These are phyloP conservation scores for Bondarzewia mesenterica DNA, from an alignment of 1,284 basidiomycete genomes.

Conservation along the genomic window DNA sequence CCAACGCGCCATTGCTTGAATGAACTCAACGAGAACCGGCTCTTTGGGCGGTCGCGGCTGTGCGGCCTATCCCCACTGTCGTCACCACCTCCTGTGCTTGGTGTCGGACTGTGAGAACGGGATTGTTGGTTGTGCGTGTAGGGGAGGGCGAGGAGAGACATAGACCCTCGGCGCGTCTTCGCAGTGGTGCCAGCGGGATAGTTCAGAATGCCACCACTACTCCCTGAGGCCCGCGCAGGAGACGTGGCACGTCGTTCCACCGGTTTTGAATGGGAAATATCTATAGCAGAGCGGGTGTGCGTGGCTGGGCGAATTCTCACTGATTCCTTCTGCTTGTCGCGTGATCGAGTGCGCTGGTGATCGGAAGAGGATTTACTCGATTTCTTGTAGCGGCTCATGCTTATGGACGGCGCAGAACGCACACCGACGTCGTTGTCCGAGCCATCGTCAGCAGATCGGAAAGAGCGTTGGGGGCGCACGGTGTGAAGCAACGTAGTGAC, in stretches of 20 bases:
- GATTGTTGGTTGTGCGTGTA: slow-evolving; percentile 2
- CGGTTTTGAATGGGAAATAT: not conserved
- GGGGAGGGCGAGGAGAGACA: slow-evolving; percentile 2
- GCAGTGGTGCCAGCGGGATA: not conserved
- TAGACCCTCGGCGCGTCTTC: slow-evolving; percentile 9
- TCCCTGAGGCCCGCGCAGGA: not conserved
- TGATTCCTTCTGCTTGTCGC: not conserved
- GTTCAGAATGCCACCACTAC: not conserved
- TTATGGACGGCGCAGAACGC: slow-evolving; percentile 18
- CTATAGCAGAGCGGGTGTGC: not conserved
- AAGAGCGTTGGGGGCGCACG: slow-evolving; percentile 29
- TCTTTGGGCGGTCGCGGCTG: slow-evolving; percentile 5
- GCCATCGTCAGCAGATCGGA: slow-evolving; percentile 19
- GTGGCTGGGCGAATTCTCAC: not conserved
- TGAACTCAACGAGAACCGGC: slow-evolving; percentile 13
- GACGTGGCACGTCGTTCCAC: slow-evolving; percentile 1
- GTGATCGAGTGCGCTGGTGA: not conserved
- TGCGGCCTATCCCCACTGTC: slow-evolving; percentile 1
- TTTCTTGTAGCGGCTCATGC: slow-evolving; percentile 7
- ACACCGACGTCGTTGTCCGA: slow-evolving; percentile 23
- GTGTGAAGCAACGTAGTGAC: slow-evolving; percentile 41
- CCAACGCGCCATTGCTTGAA: slow-evolving; percentile 9
- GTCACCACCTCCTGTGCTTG: slow-evolving; percentile 1
- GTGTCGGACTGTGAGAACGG: slow-evolving; percentile 10
- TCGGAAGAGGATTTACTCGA: not conserved